Base-by-base conservation (phyloP, 495 filamentous ascomycete species). In the Aspergillus campestris region DNA sequence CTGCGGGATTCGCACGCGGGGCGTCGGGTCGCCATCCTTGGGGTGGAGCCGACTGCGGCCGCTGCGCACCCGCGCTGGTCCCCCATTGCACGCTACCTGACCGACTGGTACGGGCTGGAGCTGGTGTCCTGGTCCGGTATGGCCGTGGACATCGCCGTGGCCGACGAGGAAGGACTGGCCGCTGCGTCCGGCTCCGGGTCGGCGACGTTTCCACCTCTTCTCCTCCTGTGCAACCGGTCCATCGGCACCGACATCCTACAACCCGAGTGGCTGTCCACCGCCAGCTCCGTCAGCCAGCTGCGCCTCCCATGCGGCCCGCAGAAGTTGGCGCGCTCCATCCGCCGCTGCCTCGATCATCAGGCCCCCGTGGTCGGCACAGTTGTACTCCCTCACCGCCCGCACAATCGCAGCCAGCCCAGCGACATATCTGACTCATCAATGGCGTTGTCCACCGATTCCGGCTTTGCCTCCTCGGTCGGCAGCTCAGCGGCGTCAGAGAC, bases 301-400 rank as follows among this genome's bases (percentile, higher is more conserved):
- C 68, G 71, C 18, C 74, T 70, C 31, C 77, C 77, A 5, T 78
- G 72, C 46, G 83, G 81, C 0, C 82, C 82, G 11, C 73, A 83
- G 47, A 86, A 85, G 51, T 53, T 84, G 29, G 80, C 78, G 7
- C 80, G 78, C 7, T 61, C 73, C 61, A 49, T 71, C 67, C 44
- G 64, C 7, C 65, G 58, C 32, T 67, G 60, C 35, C 38, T 72
- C 4, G 55, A 62, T 28, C 40, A 38, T 9, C 56, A 49, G 27
- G 46, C 47, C 7, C 40, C 18, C 2, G 18, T 1, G 18, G 4
- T 4, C 18, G 18, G 2, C 18, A 24, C 18, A 4, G 18, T 24
- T 24, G 48, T 28, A 27, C 11, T n/a, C 3, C 40, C n/a, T 52
- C 41, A 13, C 50, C 51, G 8, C 57, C 47, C 8, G 30, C 40